Conservation (phyloP, 768 basidiomycete genomes). For the Lentinula aciculospora region DNA sequence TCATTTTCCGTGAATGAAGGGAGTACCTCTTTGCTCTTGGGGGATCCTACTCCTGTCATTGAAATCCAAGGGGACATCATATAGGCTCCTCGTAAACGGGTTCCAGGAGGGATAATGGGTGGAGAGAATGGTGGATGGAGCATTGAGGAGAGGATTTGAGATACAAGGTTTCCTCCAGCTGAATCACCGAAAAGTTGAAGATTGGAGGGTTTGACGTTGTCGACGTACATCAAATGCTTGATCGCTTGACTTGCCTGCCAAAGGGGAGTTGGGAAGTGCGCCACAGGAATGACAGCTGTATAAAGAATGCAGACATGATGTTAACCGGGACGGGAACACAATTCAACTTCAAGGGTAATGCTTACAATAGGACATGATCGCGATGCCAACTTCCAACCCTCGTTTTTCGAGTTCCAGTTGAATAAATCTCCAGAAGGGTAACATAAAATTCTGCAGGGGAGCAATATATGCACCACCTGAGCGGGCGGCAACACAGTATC, state of each 20-base stretch:
- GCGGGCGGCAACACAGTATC: not conserved
- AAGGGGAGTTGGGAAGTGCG: conserved; percentile 14
- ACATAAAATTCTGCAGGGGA: conserved; percentile 1
- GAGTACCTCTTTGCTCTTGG: not conserved
- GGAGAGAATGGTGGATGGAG: conserved; percentile 15
- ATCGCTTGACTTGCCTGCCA: conserved; percentile 13
- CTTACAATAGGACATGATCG: conserved; percentile 10
- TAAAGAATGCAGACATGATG: not conserved
- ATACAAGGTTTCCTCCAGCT: conserved; percentile 15
- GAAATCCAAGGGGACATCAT: conserved; percentile 27
- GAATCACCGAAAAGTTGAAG: conserved; percentile 16
- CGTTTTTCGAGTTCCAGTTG: not conserved
- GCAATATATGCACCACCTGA: conserved; percentile 9
- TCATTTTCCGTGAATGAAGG: conserved; percentile 20
- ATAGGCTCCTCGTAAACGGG: conserved; percentile 25
- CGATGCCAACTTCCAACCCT: conserved; percentile 5
- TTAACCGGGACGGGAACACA: not conserved
- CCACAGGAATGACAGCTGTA: conserved; percentile 13
- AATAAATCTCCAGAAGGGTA: conserved; percentile 8
- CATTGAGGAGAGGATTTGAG: conserved; percentile 15
- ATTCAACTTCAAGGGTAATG: not conserved
- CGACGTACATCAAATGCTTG: conserved; percentile 13
- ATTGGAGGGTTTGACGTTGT: conserved; percentile 13
- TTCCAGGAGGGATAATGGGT: conserved; percentile 11
- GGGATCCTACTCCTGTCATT: conserved; percentile 15